phyloP scores from a whole-genome alignment of 345 rosid species.

The Camelina neglecta region DNA sequence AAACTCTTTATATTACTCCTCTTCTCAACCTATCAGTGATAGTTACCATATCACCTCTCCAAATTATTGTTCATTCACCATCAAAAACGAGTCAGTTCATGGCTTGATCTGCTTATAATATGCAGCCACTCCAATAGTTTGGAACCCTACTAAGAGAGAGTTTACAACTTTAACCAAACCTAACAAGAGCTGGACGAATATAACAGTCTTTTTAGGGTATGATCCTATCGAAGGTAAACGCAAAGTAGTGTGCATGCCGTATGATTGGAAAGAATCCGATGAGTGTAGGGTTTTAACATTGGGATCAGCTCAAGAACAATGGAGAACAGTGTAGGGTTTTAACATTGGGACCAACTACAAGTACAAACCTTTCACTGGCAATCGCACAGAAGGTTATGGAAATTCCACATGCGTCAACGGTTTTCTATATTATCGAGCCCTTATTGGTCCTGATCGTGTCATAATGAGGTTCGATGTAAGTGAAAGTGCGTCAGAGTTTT shows the following conservation, averaged over 20 bases:
- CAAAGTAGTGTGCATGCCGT: constrained; percentile 25
- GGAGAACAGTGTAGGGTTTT: constrained; percentile 21
- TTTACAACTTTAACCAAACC: not conserved
- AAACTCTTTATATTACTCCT: not conserved
- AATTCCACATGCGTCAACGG: constrained; percentile 13
- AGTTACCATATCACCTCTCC: constrained; percentile 3
- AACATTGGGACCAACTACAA: not conserved
- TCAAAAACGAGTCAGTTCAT: not conserved
- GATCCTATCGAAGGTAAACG: constrained; percentile 15
- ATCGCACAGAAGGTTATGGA: not conserved
- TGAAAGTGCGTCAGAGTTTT: too few relatives aligned
- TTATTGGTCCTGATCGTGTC: not conserved
- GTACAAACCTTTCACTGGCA: not conserved
- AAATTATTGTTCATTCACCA: not conserved
- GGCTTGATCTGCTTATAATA: constrained; percentile 20
- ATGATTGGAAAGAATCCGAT: not conserved
- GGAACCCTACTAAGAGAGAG: constrained; percentile 4
- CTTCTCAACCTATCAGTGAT: not conserved
- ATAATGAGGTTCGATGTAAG: constrained; percentile 20
- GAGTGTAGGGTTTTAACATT: constrained; percentile 8
- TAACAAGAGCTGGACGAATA: not conserved
- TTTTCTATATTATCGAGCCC: not conserved
- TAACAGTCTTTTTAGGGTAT: constrained; percentile 12
- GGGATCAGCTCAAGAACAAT: constrained; percentile 28
- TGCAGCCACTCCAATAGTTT: not conserved